A percentile compares a stretch with the other conserved stretches of the same genome.
phyloP scores from a whole-genome alignment of 495 filamentous ascomycete genomes.

The Glonium stellatum region DNA sequence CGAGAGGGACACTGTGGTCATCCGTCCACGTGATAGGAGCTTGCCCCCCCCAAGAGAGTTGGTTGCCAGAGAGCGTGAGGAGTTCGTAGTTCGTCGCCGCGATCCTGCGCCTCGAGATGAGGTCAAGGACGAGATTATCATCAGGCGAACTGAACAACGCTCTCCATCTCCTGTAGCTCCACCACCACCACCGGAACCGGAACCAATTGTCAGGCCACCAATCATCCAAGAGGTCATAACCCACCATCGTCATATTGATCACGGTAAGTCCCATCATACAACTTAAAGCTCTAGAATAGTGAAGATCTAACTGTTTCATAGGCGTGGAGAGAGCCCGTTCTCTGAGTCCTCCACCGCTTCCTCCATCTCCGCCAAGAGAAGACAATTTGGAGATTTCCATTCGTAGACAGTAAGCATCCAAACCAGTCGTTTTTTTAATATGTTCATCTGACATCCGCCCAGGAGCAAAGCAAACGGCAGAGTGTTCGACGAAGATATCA shows the following conservation, averaged over 20 bases:
- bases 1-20: constrained; percentile 27
- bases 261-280: constrained; percentile 49
- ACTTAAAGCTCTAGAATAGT: background rate
- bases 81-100: constrained; percentile 34
- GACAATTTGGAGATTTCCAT: constrained; percentile 46
- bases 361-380: constrained; percentile 37
- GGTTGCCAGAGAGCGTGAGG: constrained; percentile 34
- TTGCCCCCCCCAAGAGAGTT: constrained; percentile 28
- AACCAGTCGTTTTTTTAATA: background rate
- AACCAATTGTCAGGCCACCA: constrained; percentile 56
- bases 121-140: constrained; percentile 37
- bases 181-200: constrained; percentile 41
- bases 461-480: constrained; percentile 29
- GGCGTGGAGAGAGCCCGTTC: constrained; percentile 35
- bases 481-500: constrained; percentile 51
- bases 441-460: background rate
- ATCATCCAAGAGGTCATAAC: constrained; percentile 78
- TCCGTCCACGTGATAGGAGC: constrained; percentile 26
- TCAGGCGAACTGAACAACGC: constrained; percentile 32
- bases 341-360: constrained; percentile 35
- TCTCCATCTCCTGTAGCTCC: constrained; percentile 31
- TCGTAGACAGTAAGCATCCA: constrained; percentile 34
- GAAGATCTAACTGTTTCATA: constrained; percentile 13
- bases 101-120: constrained; percentile 25
- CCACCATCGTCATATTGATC: constrained; percentile 80